Conservation (phyloP, 306 rosid genomes). For the Echinosophora koreensis region DNA sequence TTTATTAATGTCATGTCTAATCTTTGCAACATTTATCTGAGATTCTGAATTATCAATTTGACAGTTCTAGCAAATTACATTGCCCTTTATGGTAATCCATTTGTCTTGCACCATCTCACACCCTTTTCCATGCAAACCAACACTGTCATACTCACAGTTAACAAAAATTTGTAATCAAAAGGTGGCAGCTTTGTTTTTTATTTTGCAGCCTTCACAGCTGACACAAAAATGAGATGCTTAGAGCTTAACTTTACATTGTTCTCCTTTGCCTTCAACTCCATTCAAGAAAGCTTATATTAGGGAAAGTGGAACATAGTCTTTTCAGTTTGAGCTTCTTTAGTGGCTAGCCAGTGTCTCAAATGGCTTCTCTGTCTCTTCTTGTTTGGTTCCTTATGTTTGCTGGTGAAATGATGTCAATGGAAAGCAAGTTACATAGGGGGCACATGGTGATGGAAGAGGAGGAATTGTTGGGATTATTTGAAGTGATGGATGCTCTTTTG, state of each 20-base stretch:
- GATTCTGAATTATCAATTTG: constrained; percentile 34
- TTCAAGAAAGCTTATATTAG: constrained; percentile 40
- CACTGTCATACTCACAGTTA: constrained; percentile 51
- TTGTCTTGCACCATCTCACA: constrained; percentile 36
- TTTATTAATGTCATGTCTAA: constrained; percentile 46
- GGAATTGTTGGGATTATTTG: constrained; percentile 68
- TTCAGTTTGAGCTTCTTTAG: constrained; percentile 21
- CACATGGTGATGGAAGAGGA: constrained; percentile 55
- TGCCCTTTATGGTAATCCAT: constrained; percentile 40
- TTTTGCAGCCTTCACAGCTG: constrained; percentile 48
- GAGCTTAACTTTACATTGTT: constrained; percentile 21
- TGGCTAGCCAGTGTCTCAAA: constrained; percentile 40
- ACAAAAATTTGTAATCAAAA: constrained; percentile 34
- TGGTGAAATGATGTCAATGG: constrained; percentile 40
- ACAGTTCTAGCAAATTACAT: constrained; percentile 37
- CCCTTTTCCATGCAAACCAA: constrained; percentile 51
- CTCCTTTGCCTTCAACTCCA: constrained; percentile 41
- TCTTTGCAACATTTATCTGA: constrained; percentile 32
- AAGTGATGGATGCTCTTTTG: constrained; percentile 62
- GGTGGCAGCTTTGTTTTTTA: constrained; percentile 47
- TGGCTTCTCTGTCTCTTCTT: constrained; percentile 59
- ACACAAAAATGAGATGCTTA: constrained; percentile 33
- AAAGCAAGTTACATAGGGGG: constrained; percentile 22
- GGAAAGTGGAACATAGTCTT: constrained; percentile 15
- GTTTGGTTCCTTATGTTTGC: constrained; percentile 54